Percentiles rank a stretch among this genome's conserved stretches.
These are phyloP conservation scores for Neotropicomus parvogracilis DNA, from an alignment of 1,284 basidiomycete genomes.

Conservation along the genomic window DNA sequence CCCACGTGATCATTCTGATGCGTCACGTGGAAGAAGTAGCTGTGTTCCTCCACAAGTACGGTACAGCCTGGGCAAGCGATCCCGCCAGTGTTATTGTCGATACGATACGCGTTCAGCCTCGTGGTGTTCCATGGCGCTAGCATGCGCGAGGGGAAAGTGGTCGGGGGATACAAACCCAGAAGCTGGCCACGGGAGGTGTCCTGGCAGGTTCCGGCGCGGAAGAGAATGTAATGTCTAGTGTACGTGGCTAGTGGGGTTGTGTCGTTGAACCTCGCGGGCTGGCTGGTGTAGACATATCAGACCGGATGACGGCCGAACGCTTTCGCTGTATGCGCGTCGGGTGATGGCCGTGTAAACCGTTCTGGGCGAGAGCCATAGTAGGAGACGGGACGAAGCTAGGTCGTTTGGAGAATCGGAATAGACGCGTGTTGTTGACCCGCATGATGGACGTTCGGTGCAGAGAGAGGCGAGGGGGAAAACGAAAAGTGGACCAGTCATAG, in stretches of 20 bases:
- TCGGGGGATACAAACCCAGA: not conserved
- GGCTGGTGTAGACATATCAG: not conserved
- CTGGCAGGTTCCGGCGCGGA: constrained; percentile 10
- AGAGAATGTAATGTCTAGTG: not conserved
- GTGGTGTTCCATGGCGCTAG: not conserved
- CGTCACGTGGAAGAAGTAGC: constrained; percentile 27
- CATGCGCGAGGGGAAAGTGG: not conserved
- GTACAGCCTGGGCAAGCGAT: constrained; percentile 9
- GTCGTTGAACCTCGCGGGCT: constrained; percentile 1
- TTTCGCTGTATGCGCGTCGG: constrained; percentile 14
- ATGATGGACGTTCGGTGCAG: constrained; percentile 2
- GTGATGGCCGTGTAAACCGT: constrained; percentile 6
- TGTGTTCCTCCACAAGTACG: constrained; percentile 5
- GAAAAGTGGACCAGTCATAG: constrained; percentile 15
- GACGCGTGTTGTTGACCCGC: constrained; percentile 12
- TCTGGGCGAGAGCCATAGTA: not conserved
- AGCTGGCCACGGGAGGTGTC: not conserved
- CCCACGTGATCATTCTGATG: constrained; percentile 23
- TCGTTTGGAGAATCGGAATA: not conserved
- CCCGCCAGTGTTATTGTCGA: constrained; percentile 2
- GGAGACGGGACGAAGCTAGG: not conserved
- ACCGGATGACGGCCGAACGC: constrained; percentile 3
- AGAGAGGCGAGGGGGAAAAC: constrained; percentile 1
- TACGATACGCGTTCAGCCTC: constrained; percentile 2
- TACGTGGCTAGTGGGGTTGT: constrained; percentile 1